These are phyloP conservation scores for Heritiera littoralis DNA, from an alignment of 345 rosid genomes.

Conservation along the genomic window DNA sequence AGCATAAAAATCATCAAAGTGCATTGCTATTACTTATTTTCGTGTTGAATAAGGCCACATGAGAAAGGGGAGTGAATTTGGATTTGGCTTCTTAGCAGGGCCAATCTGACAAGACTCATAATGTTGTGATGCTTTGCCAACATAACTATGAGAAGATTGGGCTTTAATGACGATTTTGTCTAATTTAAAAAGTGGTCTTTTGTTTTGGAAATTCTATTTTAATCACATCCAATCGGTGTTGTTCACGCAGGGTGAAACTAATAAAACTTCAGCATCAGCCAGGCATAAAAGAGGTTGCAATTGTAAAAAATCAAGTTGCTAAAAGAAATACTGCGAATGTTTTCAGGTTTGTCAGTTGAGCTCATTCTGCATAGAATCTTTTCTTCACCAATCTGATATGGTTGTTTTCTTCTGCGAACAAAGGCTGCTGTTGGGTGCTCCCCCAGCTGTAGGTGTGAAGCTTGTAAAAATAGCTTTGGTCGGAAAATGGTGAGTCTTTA, in stretches of 20 bases:
- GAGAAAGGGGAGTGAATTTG: not conserved
- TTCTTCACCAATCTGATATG: conserved; percentile 23
- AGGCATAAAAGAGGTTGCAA: conserved; percentile 86
- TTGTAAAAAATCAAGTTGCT: conserved; percentile 75
- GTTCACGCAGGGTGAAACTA: conserved; percentile 48
- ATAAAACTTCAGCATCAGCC: conserved; percentile 70
- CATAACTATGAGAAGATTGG: conserved; percentile 16
- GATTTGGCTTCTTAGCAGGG: not conserved
- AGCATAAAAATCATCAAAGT: conserved; percentile 14
- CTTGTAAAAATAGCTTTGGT: conserved; percentile 57
- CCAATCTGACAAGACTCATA: not conserved
- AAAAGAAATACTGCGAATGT: conserved; percentile 83
- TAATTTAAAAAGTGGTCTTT: not conserved
- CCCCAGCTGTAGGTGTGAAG: conserved; percentile 63
- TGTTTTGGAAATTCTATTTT: conserved; percentile 11
- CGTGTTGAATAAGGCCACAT: conserved; percentile 2
- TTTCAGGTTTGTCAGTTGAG: conserved; percentile 49
- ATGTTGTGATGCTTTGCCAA: conserved; percentile 13
- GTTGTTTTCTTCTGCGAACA: conserved; percentile 19
- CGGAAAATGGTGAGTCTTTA: conserved; percentile 47
- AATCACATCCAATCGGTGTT: conserved; percentile 5
- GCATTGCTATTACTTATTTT: conserved; percentile 16
- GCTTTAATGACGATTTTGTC: conserved; percentile 12
- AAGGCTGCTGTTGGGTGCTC: conserved; percentile 81
- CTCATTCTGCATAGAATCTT: conserved; percentile 1